A percentile compares a stretch with the other conserved stretches of the same genome.
These are phyloP conservation scores for Trichopus zeylanicus DNA, from an alignment of 116 monocot species.

Conservation along the genomic window DNA sequence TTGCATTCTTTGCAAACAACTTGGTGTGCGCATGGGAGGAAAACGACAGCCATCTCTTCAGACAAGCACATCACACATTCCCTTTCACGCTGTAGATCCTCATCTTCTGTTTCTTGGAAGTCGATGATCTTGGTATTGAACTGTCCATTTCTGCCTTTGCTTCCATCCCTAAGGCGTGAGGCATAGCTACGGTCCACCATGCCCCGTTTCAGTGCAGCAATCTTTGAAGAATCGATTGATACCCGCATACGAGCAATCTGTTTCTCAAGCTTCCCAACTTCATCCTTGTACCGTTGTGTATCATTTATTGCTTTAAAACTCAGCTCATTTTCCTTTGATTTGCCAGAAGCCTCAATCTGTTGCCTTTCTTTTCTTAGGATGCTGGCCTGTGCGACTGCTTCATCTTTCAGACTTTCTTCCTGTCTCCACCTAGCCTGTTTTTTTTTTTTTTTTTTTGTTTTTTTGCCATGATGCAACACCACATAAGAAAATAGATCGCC, in stretches of 20 bases:
- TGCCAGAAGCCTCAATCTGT: slow-evolving; percentile 41
- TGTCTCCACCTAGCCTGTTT: slow-evolving; percentile 50
- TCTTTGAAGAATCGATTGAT: slow-evolving; percentile 27
- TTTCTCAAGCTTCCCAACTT: slow-evolving; percentile 39
- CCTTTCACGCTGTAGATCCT: slow-evolving; percentile 32
- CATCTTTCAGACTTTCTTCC: slow-evolving; percentile 45
- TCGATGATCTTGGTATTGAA: slow-evolving; percentile 8
- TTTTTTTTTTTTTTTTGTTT: background rate
- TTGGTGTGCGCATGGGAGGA: slow-evolving; percentile 61
- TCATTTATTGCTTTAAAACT: slow-evolving; percentile 37
- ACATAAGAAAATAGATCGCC: too few relatives aligned
- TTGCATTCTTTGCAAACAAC: slow-evolving; percentile 51
- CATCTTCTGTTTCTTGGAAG: slow-evolving; percentile 8
- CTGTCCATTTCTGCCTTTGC: slow-evolving; percentile 2
- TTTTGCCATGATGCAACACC: background rate
- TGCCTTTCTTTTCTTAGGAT: slow-evolving; percentile 37
- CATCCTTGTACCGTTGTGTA: slow-evolving; percentile 38
- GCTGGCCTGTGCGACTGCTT: slow-evolving; percentile 16
- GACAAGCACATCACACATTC: slow-evolving; percentile 61
- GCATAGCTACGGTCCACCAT: slow-evolving; percentile 14
- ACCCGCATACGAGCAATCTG: slow-evolving; percentile 38
- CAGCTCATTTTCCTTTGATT: slow-evolving; percentile 45
- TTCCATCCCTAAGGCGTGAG: slow-evolving; percentile 7
- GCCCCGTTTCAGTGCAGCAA: slow-evolving; percentile 27
- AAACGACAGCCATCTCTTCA: slow-evolving; percentile 52